phyloP scores from a whole-genome alignment of 768 basidiomycete species.

The Boletus sp. region DNA sequence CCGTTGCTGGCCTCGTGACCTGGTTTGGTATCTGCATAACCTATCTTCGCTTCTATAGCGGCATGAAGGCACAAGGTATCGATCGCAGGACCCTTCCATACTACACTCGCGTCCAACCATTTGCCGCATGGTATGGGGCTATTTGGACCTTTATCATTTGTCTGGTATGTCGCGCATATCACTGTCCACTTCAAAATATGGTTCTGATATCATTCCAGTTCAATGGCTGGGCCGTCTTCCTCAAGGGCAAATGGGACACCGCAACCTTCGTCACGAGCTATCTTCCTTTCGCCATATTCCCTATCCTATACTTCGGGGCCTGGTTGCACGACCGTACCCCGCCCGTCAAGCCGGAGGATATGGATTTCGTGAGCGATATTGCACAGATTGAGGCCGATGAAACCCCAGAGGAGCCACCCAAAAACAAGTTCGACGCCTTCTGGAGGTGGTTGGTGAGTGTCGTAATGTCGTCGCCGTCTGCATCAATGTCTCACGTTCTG shows the following conservation, averaged over 20 bases:
- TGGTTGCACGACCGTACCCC: slow-evolving; percentile 41
- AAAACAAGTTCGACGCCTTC: slow-evolving; percentile 62
- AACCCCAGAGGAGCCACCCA: slow-evolving; percentile 72
- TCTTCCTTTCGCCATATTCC: slow-evolving; percentile 69
- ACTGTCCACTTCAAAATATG: background rate
- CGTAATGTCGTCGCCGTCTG: background rate
- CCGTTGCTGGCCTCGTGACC: slow-evolving; percentile 67
- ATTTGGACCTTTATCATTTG: slow-evolving; percentile 46
- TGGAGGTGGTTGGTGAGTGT: slow-evolving; percentile 77
- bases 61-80: slow-evolving; percentile 77
- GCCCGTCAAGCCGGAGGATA: slow-evolving; percentile 48
- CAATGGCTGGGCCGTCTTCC: slow-evolving; percentile 52
- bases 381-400: slow-evolving; percentile 68
- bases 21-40: slow-evolving; percentile 80
- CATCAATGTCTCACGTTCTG: background rate
- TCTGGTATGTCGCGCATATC: slow-evolving; percentile 46
- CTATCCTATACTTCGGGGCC: slow-evolving; percentile 64
- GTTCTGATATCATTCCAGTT: slow-evolving; percentile 42
- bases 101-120: slow-evolving; percentile 65
- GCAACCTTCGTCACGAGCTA: slow-evolving; percentile 85
- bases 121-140: slow-evolving; percentile 57
- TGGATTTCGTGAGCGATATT: slow-evolving; percentile 81
- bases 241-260: slow-evolving; percentile 49
- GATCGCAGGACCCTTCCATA: slow-evolving; percentile 73
- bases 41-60: slow-evolving; percentile 83